Evolutionary conservation across 2,329 filamentous ascomycete species (phyloP).

Genomic region (Lachnellula occidentalis): DNA sequence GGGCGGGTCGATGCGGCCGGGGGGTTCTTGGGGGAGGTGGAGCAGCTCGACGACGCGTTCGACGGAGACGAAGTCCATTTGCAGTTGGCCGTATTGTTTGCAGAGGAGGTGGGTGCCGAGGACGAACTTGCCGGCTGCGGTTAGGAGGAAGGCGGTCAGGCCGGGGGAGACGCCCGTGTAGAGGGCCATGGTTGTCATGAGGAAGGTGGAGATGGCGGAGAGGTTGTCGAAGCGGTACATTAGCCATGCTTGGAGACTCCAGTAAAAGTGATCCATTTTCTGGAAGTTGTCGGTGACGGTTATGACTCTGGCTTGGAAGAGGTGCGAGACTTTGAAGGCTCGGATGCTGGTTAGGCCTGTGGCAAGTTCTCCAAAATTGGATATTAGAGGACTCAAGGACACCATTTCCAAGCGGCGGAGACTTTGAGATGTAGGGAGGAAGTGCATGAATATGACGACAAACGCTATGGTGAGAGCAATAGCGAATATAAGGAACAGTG

Average conservation of each 20-base stretch:
- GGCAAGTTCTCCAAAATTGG: constrained; percentile 84
- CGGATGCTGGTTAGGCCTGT: constrained; percentile 83
- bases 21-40: constrained; percentile 68
- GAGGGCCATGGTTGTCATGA: constrained; percentile 68
- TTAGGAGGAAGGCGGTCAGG: constrained; percentile 76
- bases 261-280: constrained; percentile 95
- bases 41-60: constrained; percentile 81
- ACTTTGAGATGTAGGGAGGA: constrained; percentile 78
- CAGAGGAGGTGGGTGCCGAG: constrained; percentile 68
- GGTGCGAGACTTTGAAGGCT: constrained; percentile 70
- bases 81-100: constrained; percentile 73
- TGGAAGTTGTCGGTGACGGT: constrained; percentile 82
- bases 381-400: constrained; percentile 80
- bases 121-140: constrained; percentile 65
- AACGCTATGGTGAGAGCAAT: constrained; percentile 62
- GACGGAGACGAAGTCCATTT: constrained; percentile 89
- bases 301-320: constrained; percentile 77
- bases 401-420: constrained; percentile 83
- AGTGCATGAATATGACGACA: constrained; percentile 67
- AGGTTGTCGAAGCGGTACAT: constrained; percentile 71
- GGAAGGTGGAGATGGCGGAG: constrained; percentile 67
- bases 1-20: constrained; percentile 62
- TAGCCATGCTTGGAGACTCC: constrained; percentile 81
- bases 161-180: constrained; percentile 71
- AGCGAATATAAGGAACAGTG: constrained; percentile 69